Evolutionary conservation across 1,284 basidiomycete genomes (phyloP), one percentile per base, ranked within the genome.

Genomic region (Trichosporon sp.): DNA sequence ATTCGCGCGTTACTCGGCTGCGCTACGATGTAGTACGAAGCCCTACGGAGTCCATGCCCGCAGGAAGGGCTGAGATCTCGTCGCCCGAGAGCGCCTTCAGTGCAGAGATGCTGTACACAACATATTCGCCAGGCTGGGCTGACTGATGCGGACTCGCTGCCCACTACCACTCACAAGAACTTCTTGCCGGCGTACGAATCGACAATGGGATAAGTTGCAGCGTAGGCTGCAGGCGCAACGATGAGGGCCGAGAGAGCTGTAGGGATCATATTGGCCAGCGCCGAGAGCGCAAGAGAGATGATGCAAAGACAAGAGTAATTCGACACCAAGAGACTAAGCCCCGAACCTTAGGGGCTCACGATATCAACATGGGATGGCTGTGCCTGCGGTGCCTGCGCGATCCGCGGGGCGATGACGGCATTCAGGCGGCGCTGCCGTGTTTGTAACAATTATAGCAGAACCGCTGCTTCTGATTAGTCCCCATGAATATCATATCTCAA

Each of bases 101-200:
- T 14, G 49, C n/a, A 6, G n/a, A 52, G 49, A 13, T 23, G 16
- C 21, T 49, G 8, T 19, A n/a, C n/a, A n/a, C n/a, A n/a, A n/a
- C n/a, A n/a, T n/a, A n/a, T n/a, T n/a, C n/a, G n/a, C n/a, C n/a
- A n/a, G n/a, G n/a, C n/a, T n/a, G n/a, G n/a, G n/a, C n/a, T n/a
- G n/a, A n/a, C n/a, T n/a, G n/a, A n/a, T n/a, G n/a, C n/a, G n/a
- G n/a, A n/a, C n/a, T 16, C 29, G 29, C 29, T 4, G 29, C 52
- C 4, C 7, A 44, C 23, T 16, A 10, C 14, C 2, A 65, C 66
- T 63, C 56, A 67, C 66, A 67, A 56, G 59, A 67, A 67, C 11
- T 31, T 65, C 34, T 52, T 13, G 59, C 64, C 64, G 25, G 66
- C 62, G 65, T 69, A 69, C 25, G 67, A 68, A 46, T 69, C 64